Base-by-base conservation (phyloP, 202 grass and related monocot species). In the Sporobolus alterniflorus region DNA sequence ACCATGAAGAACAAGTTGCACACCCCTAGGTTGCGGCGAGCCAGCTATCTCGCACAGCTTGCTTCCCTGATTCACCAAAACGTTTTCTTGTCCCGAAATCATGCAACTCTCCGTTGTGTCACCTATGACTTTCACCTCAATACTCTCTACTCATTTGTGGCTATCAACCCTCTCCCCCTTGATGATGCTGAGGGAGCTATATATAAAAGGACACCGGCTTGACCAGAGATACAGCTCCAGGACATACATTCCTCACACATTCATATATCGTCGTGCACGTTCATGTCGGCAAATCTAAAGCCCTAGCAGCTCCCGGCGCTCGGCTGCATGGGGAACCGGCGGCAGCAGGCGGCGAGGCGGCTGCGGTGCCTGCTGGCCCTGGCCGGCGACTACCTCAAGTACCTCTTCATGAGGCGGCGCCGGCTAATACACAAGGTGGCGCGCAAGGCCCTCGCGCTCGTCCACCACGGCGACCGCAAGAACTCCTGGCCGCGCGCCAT, bases 31-130 rank as follows among this genome's bases (percentile, higher is more conserved):
- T 74, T 80, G 69, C 72, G 77, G 84, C 71, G 8, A 66, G 77
- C 62, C 71, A 81, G 66, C 80, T 64, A 65, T 22, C 63, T 60
- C 51, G 67, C 74, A 73, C 61, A 55, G 54, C 52, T 89, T 89
- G 87, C 88, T 86, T 86, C 82, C 43, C 59, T 33, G 30, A 49
- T 81, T 68, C 88, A 78, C 31, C 51, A 82, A 82, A 78, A 63
- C 83, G 66, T 70, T 89, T 86, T 77, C 88, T 82, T 90, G 82
- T 49, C 88, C 88, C 20, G 78, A 82, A 90, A 90, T 86, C 74
- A 72, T 86, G 88, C 87, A 70, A 7, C 76, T 52, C 62, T 68
- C 51, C 77, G 26, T 76, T 66, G 75, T 74, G 75, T 24, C 69
- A 81, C 69, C 70, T 56, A 47, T 71, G 71, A 76, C 71, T 85